Base-by-base conservation (phyloP, 768 basidiomycete genomes). In the Pleurotus citrinopileatus region DNA sequence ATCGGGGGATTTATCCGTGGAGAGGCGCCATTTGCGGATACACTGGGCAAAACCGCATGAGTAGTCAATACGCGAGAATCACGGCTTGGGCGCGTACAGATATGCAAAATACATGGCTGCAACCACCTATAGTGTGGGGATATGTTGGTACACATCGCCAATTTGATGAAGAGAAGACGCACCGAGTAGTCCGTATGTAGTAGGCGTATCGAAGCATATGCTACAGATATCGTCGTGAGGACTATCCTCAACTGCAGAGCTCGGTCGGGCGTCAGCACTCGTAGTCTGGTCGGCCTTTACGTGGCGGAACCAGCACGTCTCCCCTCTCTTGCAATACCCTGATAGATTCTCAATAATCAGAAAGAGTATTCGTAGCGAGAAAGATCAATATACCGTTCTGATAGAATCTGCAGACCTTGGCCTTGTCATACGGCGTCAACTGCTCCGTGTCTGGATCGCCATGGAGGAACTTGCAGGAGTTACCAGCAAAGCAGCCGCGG, bases 91-190 rank as follows among this genome's bases (percentile, higher is more conserved):
- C 42, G 68, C 77, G 55, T 63, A 90, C 89, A 55, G 79, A 66
- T 32, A 87, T 73, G 64, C 91, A 93, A 66, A 91, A 92, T 44
- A 89, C 71, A 66, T 93, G 91, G 57, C 78, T 85, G 64, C 91
- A 93, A 27, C 82, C 84, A 19, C 67, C 89, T 91, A 56, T n/a
- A n/a, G n/a, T n/a, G n/a, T n/a, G n/a, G n/a, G n/a, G n/a, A n/a
- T n/a, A n/a, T n/a, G n/a, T n/a, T n/a, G n/a, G n/a, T n/a, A n/a
- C n/a, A n/a, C n/a, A n/a, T n/a, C n/a, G n/a, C n/a, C n/a, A n/a
- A n/a, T n/a, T n/a, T n/a, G 40, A 28, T n/a, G 17, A 32, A 29
- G 38, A 19, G 38, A 7, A 7, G 19, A 40, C 76, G 60, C 63
- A 88, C 87, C 73, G 25, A 92, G 74, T 13, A 91, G 68, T 29